Evolutionary conservation across 441 rosid species (phyloP), one percentile per base, ranked within the genome.

Genomic region (Theobroma grandiflorum): DNA sequence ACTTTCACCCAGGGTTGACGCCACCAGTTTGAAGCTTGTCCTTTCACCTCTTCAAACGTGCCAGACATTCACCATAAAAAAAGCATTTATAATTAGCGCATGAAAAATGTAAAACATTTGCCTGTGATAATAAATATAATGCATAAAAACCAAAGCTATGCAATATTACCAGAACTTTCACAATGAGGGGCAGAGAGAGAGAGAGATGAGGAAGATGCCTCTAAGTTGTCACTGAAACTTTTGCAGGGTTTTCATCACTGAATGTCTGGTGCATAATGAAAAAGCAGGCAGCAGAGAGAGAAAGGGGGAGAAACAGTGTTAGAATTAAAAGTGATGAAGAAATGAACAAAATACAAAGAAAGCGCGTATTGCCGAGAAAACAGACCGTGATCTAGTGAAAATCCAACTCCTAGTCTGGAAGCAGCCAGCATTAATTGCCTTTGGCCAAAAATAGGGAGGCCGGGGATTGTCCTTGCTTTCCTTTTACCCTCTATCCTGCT

Each of bases 201-300:
- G 78, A 69, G 62, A 57, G 63, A 65, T 4, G 50, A 63, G 73
- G 76, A 76, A 67, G 63, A 74, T 73, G 78, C 72, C 74, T 43
- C 77, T 45, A 70, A 77, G 76, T 66, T 79, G 79, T 65, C 81
- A 81, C 88, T 82, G 88, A 86, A 85, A 83, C 79, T 82, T 74
- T 80, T 81, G 86, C 88, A 85, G 85, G 77, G 79, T 33, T 79
- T 79, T 83, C 78, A 80, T 87, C 82, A 75, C 82, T 84, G 88
- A 72, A 70, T 72, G 79, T 82, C 82, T 73, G 75, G 74, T 68
- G 81, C 81, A 71, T 40, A 38, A 68, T 70, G 65, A 82, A 65
- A 82, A 79, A 37, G 65, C 47, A 79, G 57, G 66, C 38, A 33
- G 33, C 72, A 22, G 47, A 50, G 61, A 33, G 4, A 68, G 26